Evolutionary conservation across 1,284 basidiomycete genomes (phyloP).

Genomic region (Exobasidium rhododendri): DNA sequence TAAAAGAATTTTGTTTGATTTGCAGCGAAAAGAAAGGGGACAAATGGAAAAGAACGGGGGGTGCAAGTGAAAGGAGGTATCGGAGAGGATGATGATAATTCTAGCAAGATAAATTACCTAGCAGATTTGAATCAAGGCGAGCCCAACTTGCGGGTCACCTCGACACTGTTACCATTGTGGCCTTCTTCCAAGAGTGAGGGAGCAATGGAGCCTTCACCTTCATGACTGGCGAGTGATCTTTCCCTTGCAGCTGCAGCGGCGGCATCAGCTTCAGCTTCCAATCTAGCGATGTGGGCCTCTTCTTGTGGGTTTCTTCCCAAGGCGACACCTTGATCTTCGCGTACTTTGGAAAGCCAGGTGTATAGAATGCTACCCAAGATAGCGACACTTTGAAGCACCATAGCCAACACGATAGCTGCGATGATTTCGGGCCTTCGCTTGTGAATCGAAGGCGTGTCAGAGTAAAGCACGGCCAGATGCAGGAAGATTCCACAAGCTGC

Average conservation of each 20-base stretch:
- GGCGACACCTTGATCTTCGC: conserved; percentile 6
- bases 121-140: not conserved
- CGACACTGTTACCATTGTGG: not conserved
- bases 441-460: conserved; percentile 24
- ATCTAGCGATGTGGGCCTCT: not conserved
- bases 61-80: not conserved
- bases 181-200: not conserved
- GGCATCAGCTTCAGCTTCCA: conserved; percentile 5
- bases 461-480: conserved; percentile 38
- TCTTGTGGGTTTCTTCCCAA: conserved; percentile 11
- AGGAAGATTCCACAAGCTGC: conserved; percentile 37
- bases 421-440: conserved; percentile 26
- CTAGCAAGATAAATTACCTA: not conserved
- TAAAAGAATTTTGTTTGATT: not conserved
- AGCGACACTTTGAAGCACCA: conserved; percentile 31
- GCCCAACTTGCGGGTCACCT: not conserved
- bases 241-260: conserved; percentile 7
- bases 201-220: not conserved
- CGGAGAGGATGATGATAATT: not conserved
- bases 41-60: not conserved
- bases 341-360: conserved; percentile 17
- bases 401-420: conserved; percentile 36
- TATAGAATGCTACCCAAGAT: conserved; percentile 34
- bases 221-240: not conserved
- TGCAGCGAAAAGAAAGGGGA: not conserved